Base-by-base conservation (phyloP, 73 alveolate species). In the Symbiodinium pilosum region DNA sequence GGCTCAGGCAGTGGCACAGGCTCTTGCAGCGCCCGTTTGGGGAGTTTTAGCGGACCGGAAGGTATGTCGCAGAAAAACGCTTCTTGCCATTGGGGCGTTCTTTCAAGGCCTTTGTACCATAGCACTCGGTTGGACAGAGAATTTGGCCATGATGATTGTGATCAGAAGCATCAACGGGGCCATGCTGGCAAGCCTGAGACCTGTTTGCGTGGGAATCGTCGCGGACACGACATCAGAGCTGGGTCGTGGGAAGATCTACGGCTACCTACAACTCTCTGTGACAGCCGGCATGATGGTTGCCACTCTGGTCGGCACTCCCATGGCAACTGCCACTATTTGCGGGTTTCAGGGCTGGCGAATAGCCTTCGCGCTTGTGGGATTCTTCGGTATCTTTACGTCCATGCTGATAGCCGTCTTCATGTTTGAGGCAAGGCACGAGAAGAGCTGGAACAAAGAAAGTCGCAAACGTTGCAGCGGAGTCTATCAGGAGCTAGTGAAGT, bases 231-330 rank as follows among this genome's bases (percentile, higher is more conserved):
- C 97, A 43, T 69, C 97, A 8, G 97, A 91, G 41, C 77, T 43
- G 28, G 30, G 47, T n/a, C 97, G 97, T 16, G 97, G 97, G 47
- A 68, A 54, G 89, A 71, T 43, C 91, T 83, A 41, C 40, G 91
- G 54, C 18, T 91, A 91, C 52, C 54, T 91, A 12, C 97, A 91
- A 88, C 38, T 91, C 21, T 69, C 77, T n/a, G 97, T 91, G 81
- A 91, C 97, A 41, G 47, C 81, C 43, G 97, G 97, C 83, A 91
- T 91, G 97, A 91, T 91, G 97, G 54, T 84, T n/a, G 97, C 54
- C 52, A 86, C 97, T 4, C 32, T 71, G 97, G 47, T 91, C 28
- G 97, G 89, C 38, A 91, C 97, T 9, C 97, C 97, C 36, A 91
- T 91, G 97, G 77, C 97, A 4, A 59, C 26, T 16, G 56, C 44